phyloP scores from a whole-genome alignment of 2,329 filamentous ascomycete species.

The Monosporascus sp. region DNA sequence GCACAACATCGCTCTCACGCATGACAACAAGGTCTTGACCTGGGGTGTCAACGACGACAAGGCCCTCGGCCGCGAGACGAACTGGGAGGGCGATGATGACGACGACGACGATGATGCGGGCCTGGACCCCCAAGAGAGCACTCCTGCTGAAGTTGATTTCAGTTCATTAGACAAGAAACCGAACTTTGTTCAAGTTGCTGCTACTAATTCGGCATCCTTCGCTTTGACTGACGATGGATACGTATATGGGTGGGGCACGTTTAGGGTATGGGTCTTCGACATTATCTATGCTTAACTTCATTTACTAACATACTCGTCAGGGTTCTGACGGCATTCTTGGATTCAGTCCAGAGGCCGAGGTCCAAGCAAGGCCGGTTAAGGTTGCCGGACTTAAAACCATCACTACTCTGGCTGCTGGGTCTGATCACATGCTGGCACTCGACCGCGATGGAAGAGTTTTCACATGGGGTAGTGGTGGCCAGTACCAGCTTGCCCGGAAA shows the following conservation, averaged over 20 bases:
- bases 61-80: constrained; percentile 69
- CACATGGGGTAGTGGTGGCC: constrained; percentile 78
- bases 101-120: constrained; percentile 45
- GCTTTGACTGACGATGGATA: constrained; percentile 68
- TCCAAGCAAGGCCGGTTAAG: constrained; percentile 39
- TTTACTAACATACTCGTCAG: constrained; percentile 13
- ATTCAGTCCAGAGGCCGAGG: constrained; percentile 48
- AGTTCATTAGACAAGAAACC: constrained; percentile 20
- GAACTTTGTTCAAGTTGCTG: constrained; percentile 55
- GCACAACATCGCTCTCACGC: constrained; percentile 72
- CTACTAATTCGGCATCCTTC: constrained; percentile 71
- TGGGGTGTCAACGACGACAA: constrained; percentile 88
- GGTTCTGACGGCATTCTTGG: constrained; percentile 53
- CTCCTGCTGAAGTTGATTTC: constrained; percentile 53
- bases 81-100: constrained; percentile 32
- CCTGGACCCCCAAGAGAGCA: constrained; percentile 59
- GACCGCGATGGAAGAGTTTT: constrained; percentile 63
- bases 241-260: constrained; percentile 82
- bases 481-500: constrained; percentile 64
- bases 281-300: neutral
- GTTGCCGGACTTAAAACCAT: constrained; percentile 57
- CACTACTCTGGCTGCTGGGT: constrained; percentile 56
- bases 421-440: constrained; percentile 64
- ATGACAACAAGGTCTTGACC: constrained; percentile 74
- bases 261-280: constrained; percentile 42